Evolutionary conservation across 2,329 filamentous ascomycete genomes (phyloP), one percentile per base, ranked within the genome.

Genomic region (Penicillium occitanis): DNA sequence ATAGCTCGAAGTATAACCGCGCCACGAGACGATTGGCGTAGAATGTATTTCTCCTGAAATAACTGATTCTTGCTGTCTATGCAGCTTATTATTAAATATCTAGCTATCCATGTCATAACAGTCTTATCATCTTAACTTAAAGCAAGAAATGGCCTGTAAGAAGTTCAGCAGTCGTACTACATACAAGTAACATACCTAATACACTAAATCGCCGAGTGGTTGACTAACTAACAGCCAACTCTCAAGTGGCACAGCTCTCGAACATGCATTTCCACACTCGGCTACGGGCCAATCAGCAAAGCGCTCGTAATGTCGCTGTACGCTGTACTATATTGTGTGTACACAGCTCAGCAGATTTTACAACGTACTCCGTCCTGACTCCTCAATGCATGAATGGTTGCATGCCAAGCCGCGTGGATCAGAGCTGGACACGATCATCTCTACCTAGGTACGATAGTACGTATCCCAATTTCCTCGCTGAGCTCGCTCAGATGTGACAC

Each of bases 361-460:
- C 25, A 22, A 22, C 17, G 10, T 40, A 40, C 33, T 57, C 33
- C 30, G 53, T 25, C 22, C 50, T 5, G 40, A 40, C 33, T 57
- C 53, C 30, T 55, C 30, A 35, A 55, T 19, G 33, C 53, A 57
- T 57, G n/a, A 22, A 22, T 22, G n/a, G 19, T 37, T 40, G 4
- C 53, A 57, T 57, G 53, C 51, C 53, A 19, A 50, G 48, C 46
- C 61, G 61, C 61, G 61, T 55, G 61, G 33, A 51, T 63, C 35
- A 48, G 61, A 63, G 30, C 33, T 53, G 33, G 14, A 48, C 42
- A 61, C 40, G 22, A 60, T 48, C 37, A 25, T 44, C 28, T 51
- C 28, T 35, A 35, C 30, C 19, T 42, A 19, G 35, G 7, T 28
- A 58, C 8, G 35, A 33, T 30, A 40, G 19, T 57, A 33, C 44